Evolutionary conservation across 2,329 filamentous ascomycete species (phyloP).

Genomic region (Phyllosticta citrichinensis): DNA sequence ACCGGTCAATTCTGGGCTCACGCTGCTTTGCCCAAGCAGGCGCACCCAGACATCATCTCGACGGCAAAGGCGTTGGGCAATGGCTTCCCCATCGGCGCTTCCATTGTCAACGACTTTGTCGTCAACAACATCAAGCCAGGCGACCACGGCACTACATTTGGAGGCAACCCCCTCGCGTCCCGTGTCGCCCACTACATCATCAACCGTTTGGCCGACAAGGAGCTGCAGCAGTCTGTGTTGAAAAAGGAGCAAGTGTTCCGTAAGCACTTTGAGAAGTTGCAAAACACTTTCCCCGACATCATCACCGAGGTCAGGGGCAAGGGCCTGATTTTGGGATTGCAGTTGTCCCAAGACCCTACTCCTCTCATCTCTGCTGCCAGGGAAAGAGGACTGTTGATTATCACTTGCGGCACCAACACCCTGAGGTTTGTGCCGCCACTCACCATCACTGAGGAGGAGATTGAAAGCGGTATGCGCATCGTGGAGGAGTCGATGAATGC

Average conservation of each 20-base stretch:
- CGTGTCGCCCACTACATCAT: slow-evolving; percentile 82
- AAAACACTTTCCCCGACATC: slow-evolving; percentile 55
- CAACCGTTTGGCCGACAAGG: slow-evolving; percentile 58
- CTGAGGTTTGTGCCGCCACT: slow-evolving; percentile 85
- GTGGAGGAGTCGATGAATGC: slow-evolving; percentile 57
- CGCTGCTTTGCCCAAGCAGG: slow-evolving; percentile 58
- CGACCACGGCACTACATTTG: slow-evolving; percentile 91
- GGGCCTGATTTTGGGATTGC: slow-evolving; percentile 78
- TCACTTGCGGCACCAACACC: slow-evolving; percentile 88
- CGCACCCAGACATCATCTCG: slow-evolving; percentile 88
- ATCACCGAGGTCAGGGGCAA: slow-evolving; percentile 72
- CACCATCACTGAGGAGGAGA: slow-evolving; percentile 70
- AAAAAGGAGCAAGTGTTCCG: slow-evolving; percentile 55
- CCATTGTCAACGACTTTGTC: slow-evolving; percentile 56
- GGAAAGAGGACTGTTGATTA: slow-evolving; percentile 78
- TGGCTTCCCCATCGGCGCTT: slow-evolving; percentile 88
- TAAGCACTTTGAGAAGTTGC: slow-evolving; percentile 47
- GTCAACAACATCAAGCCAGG: slow-evolving; percentile 60
- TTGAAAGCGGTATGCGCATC: slow-evolving; percentile 65
- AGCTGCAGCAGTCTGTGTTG: slow-evolving; percentile 59
- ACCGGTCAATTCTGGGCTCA: slow-evolving; percentile 92
- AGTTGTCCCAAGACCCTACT: slow-evolving; percentile 63
- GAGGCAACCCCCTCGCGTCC: slow-evolving; percentile 79
- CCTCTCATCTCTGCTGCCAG: slow-evolving; percentile 74
- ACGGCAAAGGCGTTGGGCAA: slow-evolving; percentile 95